Evolutionary conservation across 257 asterid genomes (phyloP).

Genomic region (Leptodermis oblonga): DNA sequence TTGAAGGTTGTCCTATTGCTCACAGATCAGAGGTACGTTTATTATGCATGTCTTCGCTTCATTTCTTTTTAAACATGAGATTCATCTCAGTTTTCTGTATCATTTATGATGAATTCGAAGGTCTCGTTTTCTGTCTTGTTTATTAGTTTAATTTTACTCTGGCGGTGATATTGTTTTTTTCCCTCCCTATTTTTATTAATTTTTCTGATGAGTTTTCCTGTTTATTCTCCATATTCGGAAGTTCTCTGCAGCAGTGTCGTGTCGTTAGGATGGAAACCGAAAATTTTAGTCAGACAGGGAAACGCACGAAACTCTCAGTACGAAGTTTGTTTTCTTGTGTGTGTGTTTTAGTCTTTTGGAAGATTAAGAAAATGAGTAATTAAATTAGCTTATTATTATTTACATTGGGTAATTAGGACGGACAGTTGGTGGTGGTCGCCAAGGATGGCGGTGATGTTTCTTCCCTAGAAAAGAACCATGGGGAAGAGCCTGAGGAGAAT

Average conservation of each 20-base stretch:
- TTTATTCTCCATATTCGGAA: not conserved
- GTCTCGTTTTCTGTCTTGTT: not conserved
- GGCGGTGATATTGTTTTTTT: no score
- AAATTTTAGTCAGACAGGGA: conserved; percentile 30
- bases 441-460: conserved; percentile 21
- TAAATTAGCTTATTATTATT: not conserved
- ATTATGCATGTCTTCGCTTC: not conserved
- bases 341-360: not conserved
- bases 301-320: conserved; percentile 62
- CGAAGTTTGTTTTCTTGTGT: not conserved
- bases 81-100: not conserved
- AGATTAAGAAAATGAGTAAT: not conserved
- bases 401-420: conserved; percentile 1
- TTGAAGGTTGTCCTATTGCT: not conserved
- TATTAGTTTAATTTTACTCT: not conserved
- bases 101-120: not conserved
- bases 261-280: conserved; percentile 43
- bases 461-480: conserved; percentile 31
- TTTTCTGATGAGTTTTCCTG: not conserved
- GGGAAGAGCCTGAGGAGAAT: conserved; percentile 47
- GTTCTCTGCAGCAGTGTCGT: conserved; percentile 1
- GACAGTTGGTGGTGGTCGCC: conserved; percentile 38
- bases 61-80: not conserved
- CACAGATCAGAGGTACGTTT: not conserved
- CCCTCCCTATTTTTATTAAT: not conserved